Evolutionary conservation across 352 stramenopile genomes (phyloP).

Genomic region (Phytophthora parvispora): DNA sequence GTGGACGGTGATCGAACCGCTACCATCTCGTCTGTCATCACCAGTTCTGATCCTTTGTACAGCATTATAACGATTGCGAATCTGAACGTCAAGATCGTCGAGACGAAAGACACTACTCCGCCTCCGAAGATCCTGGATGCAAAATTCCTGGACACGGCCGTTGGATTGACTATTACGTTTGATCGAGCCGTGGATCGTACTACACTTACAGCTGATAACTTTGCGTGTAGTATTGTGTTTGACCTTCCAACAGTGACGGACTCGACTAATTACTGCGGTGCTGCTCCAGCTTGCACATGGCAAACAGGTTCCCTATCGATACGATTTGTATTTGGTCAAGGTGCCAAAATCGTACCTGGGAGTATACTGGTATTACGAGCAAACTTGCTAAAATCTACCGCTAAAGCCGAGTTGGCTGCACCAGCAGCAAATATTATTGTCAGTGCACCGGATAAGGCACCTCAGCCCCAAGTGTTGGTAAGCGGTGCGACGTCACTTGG

Average conservation of each 20-base stretch:
- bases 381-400: slow-evolving; percentile 63
- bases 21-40: slow-evolving; percentile 35
- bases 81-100: slow-evolving; percentile 62
- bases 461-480: slow-evolving; percentile 50
- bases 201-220: slow-evolving; percentile 37
- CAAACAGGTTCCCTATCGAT: slow-evolving; percentile 52
- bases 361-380: slow-evolving; percentile 45
- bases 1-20: slow-evolving; percentile 54
- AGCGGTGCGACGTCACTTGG: slow-evolving; percentile 61
- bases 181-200: slow-evolving; percentile 56
- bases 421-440: slow-evolving; percentile 38
- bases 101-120: slow-evolving; percentile 69
- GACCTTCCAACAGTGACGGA: slow-evolving; percentile 42
- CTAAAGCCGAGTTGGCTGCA: slow-evolving; percentile 48
- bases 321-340: slow-evolving; percentile 55
- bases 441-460: slow-evolving; percentile 47
- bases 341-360: slow-evolving; percentile 52
- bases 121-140: slow-evolving; percentile 60
- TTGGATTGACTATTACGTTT: slow-evolving; percentile 56
- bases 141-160: slow-evolving; percentile 64
- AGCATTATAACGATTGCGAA: slow-evolving; percentile 23
- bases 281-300: slow-evolving; percentile 53
- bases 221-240: slow-evolving; percentile 66
- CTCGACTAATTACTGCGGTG: slow-evolving; percentile 51
- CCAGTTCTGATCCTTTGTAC: slow-evolving; percentile 45